phyloP scores from a whole-genome alignment of 2,329 filamentous ascomycete genomes.

The Trichoderma asperellum region DNA sequence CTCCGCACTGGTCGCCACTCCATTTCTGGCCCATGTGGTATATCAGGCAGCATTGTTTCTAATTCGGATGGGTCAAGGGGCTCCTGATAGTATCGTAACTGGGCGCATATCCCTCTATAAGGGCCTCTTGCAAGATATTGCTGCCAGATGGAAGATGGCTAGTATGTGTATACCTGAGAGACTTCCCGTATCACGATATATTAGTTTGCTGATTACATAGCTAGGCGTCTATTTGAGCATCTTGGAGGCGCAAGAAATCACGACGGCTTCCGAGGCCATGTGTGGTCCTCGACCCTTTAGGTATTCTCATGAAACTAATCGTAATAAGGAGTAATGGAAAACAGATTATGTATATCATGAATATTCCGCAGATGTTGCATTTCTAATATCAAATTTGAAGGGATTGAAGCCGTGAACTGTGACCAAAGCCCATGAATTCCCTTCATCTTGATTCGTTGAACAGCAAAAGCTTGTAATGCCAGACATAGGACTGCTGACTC shows the following conservation, averaged over 20 bases:
- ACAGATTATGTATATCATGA: not conserved
- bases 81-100: not conserved
- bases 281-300: constrained; percentile 1
- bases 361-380: not conserved
- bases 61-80: not conserved
- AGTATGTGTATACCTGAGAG: not conserved
- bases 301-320: not conserved
- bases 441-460: not conserved
- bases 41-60: constrained; percentile 1
- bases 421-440: not conserved
- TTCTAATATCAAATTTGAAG: not conserved
- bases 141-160: constrained; percentile 8
- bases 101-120: constrained; percentile 1
- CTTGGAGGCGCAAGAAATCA: constrained; percentile 11
- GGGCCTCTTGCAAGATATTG: constrained; percentile 4
- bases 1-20: not conserved
- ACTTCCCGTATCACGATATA: not conserved
- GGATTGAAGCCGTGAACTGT: not conserved
- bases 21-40: not conserved
- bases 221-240: not conserved
- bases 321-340: not conserved
- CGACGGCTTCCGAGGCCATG: constrained; percentile 3
- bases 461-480: not conserved
- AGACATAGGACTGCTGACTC: not conserved
- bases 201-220: not conserved